Conservation (phyloP, 495 filamentous ascomycete species). For the Podospora bellae-mahoneyi region DNA sequence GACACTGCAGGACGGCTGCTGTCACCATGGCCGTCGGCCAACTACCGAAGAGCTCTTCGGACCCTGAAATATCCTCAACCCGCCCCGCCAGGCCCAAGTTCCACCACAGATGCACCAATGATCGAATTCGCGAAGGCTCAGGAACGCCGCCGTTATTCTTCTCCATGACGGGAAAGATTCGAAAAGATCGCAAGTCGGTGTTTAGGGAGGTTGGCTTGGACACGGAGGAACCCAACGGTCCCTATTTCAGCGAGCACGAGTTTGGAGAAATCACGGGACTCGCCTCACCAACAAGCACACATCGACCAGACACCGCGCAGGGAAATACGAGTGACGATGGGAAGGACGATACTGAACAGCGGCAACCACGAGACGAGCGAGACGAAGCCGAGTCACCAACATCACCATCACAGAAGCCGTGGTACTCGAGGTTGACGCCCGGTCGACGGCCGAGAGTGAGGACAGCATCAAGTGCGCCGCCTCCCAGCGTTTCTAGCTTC, state of each 20-base stretch:
- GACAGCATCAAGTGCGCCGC: slow-evolving; percentile 39
- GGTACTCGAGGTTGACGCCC: slow-evolving; percentile 39
- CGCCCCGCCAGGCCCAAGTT: slow-evolving; percentile 41
- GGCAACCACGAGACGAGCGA: slow-evolving; percentile 10
- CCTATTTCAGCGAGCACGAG: slow-evolving; percentile 24
- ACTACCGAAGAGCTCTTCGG: slow-evolving; percentile 23
- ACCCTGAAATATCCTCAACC: slow-evolving; percentile 22
- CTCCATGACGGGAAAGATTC: slow-evolving; percentile 37
- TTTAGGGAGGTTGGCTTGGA: slow-evolving; percentile 48
- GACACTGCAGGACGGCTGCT: slow-evolving; percentile 4
- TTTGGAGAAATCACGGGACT: slow-evolving; percentile 28
- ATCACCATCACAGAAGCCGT: slow-evolving; percentile 27
- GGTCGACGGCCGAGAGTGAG: slow-evolving; percentile 42
- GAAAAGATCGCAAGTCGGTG: slow-evolving; percentile 40
- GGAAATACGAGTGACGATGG: slow-evolving; percentile 18
- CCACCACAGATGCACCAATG: slow-evolving; percentile 43
- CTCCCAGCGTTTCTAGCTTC: slow-evolving; percentile 36
- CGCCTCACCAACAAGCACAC: slow-evolving; percentile 17
- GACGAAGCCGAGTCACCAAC: slow-evolving; percentile 15
- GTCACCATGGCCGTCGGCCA: slow-evolving; percentile 31
- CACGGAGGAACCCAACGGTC: slow-evolving; percentile 29
- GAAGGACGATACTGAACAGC: slow-evolving; percentile 15
- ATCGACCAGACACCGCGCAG: neutral
- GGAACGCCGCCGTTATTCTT: slow-evolving; percentile 29
- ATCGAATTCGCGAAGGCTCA: slow-evolving; percentile 45